Evolutionary conservation across 805 yeast species (phyloP).

Genomic region (Saccharomycopsis lassenensis): DNA sequence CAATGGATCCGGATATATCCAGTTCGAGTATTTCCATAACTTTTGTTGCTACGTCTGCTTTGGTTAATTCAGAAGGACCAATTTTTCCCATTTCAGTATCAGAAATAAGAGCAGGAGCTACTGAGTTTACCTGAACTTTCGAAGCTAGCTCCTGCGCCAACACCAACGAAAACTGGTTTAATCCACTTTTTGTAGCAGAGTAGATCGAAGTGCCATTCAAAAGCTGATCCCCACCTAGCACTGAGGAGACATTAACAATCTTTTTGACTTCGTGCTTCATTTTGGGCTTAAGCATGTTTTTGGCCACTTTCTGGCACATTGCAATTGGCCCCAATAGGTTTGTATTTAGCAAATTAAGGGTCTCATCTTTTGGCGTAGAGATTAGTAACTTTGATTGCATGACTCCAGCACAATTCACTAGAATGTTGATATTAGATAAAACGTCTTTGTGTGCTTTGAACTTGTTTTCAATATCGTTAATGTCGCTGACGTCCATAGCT

Average conservation of each 20-base stretch:
- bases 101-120: constrained; percentile 56
- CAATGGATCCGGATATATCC: too few species aligned
- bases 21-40: too few species aligned
- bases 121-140: constrained; percentile 48
- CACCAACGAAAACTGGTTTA: constrained; percentile 48
- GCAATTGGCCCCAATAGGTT: constrained; percentile 56
- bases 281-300: constrained; percentile 35
- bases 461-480: constrained; percentile 17
- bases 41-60: too few species aligned
- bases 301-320: constrained; percentile 40
- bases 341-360: constrained; percentile 36
- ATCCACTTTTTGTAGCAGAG: constrained; percentile 60
- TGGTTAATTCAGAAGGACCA: too few species aligned
- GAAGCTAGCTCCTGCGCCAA: constrained; percentile 50
- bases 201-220: constrained; percentile 54
- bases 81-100: constrained; percentile 56
- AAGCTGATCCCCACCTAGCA: constrained; percentile 36
- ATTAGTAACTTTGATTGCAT: constrained; percentile 45
- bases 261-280: background rate
- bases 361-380: constrained; percentile 30
- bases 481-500: constrained; percentile 25
- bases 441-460: background rate
- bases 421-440: constrained; percentile 19
- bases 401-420: constrained; percentile 43
- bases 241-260: constrained; percentile 56